Base-by-base conservation (phyloP, 805 yeast species). In the Blastobotrys chiropterorum region DNA sequence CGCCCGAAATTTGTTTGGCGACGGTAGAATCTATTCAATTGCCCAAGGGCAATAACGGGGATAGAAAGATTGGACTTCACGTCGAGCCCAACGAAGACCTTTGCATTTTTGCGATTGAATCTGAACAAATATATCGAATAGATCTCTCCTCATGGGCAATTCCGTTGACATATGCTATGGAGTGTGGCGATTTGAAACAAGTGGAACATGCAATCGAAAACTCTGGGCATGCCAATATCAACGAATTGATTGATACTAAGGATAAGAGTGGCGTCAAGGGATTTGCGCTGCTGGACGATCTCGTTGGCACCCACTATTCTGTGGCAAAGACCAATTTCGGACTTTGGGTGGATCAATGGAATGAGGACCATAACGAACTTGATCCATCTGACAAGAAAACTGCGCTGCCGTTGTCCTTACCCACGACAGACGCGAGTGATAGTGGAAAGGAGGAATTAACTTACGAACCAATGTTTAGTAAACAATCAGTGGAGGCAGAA, bases 181-280 rank as follows among this genome's bases (percentile, higher is more conserved):
- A 38, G 14, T 11, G 34, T 16, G 49, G 46, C 1, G 55, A 59
- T 16, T 7, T 30, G 16, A 22, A 21, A 7, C 21, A 41, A 8
- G 50, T 48, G 2, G n/a, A 20, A 15, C 38, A n/a, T 6, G 40
- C 26, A 11, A 7, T 40, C 13, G 38, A 21, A 4, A 20, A 39
- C 30, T 19, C 30, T 4, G 13, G 16, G 4, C 71, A 67, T 41
- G 38, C 70, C 0, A 46, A 69, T 15, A 52, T 55, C 22, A 42
- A 67, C 19, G 46, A 62, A 3, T 65, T 63, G 3, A 19, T 46
- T 13, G 26, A 38, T n/a, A 17, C 8, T 2, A 34, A 38, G 49
- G 61, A 61, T 14, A 56, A 66, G 4, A 43, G 45, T 21, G 53
- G 47, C 4, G 17, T 51, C 34, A 21, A 31, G 20, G 54, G 56